A percentile compares a stretch with the other conserved stretches of the same genome.
phyloP scores from a whole-genome alignment of 768 basidiomycete species.

The Paxillus rubicundulus region DNA sequence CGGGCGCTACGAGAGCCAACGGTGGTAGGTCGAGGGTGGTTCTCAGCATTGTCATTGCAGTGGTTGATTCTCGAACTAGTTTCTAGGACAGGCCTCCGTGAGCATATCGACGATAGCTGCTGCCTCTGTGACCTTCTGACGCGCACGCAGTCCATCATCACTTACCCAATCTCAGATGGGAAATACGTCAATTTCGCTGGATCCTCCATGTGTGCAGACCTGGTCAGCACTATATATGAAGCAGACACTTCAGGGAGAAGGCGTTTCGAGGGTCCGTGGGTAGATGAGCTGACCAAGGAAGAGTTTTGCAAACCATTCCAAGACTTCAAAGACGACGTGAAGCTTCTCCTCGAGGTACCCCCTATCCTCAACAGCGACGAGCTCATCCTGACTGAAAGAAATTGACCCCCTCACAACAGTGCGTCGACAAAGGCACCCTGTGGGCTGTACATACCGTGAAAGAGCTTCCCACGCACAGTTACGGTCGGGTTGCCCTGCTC shows the following conservation, averaged over 20 bases:
- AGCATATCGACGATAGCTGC: conserved; percentile 13
- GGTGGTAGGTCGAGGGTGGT: conserved; percentile 35
- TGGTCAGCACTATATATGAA: conserved; percentile 46
- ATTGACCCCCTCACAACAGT: conserved; percentile 33
- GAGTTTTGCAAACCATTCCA: conserved; percentile 47
- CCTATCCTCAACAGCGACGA: not conserved
- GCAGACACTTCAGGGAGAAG: conserved; percentile 12
- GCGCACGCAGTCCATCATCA: conserved; percentile 50
- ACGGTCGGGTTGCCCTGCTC: conserved; percentile 49
- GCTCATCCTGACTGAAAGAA: conserved; percentile 1
- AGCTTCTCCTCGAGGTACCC: conserved; percentile 50
- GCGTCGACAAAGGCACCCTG: conserved; percentile 47
- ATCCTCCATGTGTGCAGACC: conserved; percentile 48
- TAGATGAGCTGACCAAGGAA: conserved; percentile 41
- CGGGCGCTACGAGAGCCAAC: conserved; percentile 45
- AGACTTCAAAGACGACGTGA: conserved; percentile 60
- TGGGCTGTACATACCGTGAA: conserved; percentile 66
- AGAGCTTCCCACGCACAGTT: conserved; percentile 49
- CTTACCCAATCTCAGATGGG: conserved; percentile 60
- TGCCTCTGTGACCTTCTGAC: not conserved
- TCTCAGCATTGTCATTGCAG: not conserved
- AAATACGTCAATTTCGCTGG: conserved; percentile 62
- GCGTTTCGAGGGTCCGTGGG: conserved; percentile 41
- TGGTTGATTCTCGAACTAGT: conserved; percentile 36
- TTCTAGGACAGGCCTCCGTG: conserved; percentile 52